Conservation (phyloP, 768 basidiomycete genomes). For the Leccinum aurantiacum region DNA sequence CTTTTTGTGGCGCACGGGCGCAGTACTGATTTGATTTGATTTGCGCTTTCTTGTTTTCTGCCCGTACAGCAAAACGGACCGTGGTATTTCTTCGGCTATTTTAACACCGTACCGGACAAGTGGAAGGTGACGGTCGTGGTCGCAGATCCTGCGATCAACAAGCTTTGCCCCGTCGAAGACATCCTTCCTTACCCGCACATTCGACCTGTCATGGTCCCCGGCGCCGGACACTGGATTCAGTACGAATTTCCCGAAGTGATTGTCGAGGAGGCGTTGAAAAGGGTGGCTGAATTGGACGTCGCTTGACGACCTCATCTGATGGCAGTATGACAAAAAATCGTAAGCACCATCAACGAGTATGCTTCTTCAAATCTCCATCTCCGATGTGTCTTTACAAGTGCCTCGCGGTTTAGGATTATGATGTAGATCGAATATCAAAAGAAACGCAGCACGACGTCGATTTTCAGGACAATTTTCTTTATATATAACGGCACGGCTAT, state of each 20-base stretch:
- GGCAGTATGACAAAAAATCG: too few relatives aligned
- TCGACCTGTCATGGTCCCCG: conserved; percentile 10
- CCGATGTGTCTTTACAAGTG: neutral
- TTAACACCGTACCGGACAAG: neutral
- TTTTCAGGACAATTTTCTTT: neutral
- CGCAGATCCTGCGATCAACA: conserved; percentile 18
- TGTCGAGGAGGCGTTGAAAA: conserved; percentile 17
- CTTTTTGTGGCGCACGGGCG: neutral
- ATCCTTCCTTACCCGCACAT: conserved; percentile 17
- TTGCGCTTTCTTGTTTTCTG: neutral
- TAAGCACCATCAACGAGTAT: too few relatives aligned
- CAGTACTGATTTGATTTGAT: neutral
- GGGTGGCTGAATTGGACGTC: conserved; percentile 10
- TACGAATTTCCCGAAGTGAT: conserved; percentile 25
- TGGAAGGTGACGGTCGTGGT: conserved; percentile 19
- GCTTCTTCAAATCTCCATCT: neutral
- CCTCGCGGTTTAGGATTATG: neutral
- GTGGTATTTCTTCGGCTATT: conserved; percentile 18
- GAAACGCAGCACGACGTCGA: neutral
- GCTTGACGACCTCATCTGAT: neutral
- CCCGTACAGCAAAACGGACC: conserved; percentile 5
- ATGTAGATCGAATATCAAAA: neutral
- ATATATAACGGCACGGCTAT: neutral
- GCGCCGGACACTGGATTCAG: conserved; percentile 28
- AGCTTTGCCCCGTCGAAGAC: conserved; percentile 3